phyloP scores from a whole-genome alignment of 441 rosid species.

The Pelargonium myrrhifolium region DNA sequence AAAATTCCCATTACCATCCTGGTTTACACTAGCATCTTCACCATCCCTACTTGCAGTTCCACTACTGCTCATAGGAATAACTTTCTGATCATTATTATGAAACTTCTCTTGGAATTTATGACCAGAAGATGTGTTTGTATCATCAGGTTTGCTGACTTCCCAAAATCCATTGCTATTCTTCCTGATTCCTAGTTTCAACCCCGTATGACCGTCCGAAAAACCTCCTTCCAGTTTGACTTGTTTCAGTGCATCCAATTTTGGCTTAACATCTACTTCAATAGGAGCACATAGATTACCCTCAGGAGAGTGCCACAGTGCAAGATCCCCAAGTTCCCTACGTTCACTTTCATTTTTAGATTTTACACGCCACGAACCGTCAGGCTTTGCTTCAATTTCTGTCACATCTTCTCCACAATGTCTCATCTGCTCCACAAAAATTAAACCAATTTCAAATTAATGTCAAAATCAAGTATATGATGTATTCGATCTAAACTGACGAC shows the following conservation, averaged over 20 bases:
- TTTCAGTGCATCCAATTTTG: constrained; percentile 40
- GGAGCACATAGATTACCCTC: constrained; percentile 52
- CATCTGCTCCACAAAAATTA: constrained; percentile 49
- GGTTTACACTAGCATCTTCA: constrained; percentile 93
- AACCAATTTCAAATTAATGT: neutral
- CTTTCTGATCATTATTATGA: constrained; percentile 42
- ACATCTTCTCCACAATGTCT: constrained; percentile 77
- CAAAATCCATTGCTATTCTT: constrained; percentile 77
- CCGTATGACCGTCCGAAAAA: constrained; percentile 55
- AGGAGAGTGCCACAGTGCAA: constrained; percentile 74
- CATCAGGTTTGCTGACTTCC: constrained; percentile 86
- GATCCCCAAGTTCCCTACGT: constrained; percentile 72
- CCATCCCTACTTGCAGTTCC: constrained; percentile 89
- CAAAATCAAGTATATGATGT: constrained; percentile 1
- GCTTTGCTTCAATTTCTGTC: constrained; percentile 85
- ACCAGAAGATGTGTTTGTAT: constrained; percentile 54
- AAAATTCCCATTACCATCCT: constrained; percentile 66
- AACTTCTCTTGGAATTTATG: constrained; percentile 48
- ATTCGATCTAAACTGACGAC: neutral
- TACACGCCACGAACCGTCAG: constrained; percentile 98
- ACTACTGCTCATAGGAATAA: constrained; percentile 88
- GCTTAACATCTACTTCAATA: constrained; percentile 34
- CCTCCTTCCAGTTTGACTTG: constrained; percentile 81
- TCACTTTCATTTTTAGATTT: constrained; percentile 73
- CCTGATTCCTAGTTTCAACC: constrained; percentile 88